A percentile compares a stretch with the other conserved stretches of the same genome.
phyloP scores from a whole-genome alignment of 2,329 filamentous ascomycete species.

The Diaporthe aspalathi region DNA sequence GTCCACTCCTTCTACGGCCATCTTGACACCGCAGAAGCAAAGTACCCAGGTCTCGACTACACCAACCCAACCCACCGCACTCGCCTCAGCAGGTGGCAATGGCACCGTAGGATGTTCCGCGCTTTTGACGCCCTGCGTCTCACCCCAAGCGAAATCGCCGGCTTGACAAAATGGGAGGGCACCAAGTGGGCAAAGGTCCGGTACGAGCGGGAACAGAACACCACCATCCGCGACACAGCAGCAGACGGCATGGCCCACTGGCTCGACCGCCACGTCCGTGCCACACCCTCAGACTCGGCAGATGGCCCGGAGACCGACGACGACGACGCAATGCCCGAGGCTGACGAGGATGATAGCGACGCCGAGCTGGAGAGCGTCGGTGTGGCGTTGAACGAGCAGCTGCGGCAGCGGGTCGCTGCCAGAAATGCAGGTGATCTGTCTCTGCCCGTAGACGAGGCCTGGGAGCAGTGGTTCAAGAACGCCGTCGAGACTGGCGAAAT shows the following conservation, averaged over 20 bases:
- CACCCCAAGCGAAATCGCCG: constrained; percentile 76
- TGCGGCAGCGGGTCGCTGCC: constrained; percentile 71
- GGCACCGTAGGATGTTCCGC: constrained; percentile 80
- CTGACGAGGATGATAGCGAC: constrained; percentile 61
- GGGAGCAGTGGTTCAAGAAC: constrained; percentile 81
- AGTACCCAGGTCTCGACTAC: constrained; percentile 86
- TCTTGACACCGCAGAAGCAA: constrained; percentile 81
- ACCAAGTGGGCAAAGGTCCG: constrained; percentile 86
- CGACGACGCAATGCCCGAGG: constrained; percentile 33
- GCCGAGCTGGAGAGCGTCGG: constrained; percentile 70
- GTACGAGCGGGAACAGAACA: constrained; percentile 80
- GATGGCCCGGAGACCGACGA: constrained; percentile 21
- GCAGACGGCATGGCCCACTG: constrained; percentile 74
- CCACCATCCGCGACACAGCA: constrained; percentile 77
- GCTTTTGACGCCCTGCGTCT: constrained; percentile 78
- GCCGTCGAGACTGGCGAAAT: constrained; percentile 71
- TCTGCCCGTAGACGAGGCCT: constrained; percentile 74
- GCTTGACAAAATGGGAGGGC: constrained; percentile 84
- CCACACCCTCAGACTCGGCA: constrained; percentile 34
- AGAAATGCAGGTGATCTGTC: constrained; percentile 70
- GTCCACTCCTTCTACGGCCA: constrained; percentile 83
- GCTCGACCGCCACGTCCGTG: constrained; percentile 60
- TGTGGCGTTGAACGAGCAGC: constrained; percentile 71
- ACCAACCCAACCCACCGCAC: constrained; percentile 77
- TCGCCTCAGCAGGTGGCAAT: constrained; percentile 80